Base-by-base conservation (phyloP, 2,329 filamentous ascomycete genomes). In the Tolypocladium ovalisporum region DNA sequence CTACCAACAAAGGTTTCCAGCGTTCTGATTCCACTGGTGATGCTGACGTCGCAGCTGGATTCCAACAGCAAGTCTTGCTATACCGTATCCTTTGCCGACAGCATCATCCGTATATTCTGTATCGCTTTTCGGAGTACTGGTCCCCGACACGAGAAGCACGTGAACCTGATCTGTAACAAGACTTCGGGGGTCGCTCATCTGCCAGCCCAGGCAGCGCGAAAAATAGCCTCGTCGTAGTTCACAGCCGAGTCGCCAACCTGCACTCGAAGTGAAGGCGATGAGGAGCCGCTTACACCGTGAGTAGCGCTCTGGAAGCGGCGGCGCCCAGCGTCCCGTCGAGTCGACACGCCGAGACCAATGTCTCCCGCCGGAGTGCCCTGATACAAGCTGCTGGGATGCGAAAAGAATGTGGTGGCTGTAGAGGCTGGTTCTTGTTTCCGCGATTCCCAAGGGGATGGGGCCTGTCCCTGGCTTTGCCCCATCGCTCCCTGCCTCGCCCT, bases 371-470 rank as follows among this genome's bases (percentile, higher is more conserved):
- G 78, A 6, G 77, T 79, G 37, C 79, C 75, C 44, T 73, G 74
- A 57, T 78, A 80, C 27, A 83, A 62, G 60, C 77, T 81, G 64
- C 79, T 82, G 1, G 72, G 68, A 57, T 80, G 71, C 17, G 79
- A 77, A 60, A 82, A 82, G 8, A 61, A 64, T 17, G 67, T 69
- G 8, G 66, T 59, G 6, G 66, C 64, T 1, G 74, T 73, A 13
- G 66, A 67, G 59, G 57, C 59, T 61, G 60, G 51, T 58, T 57
- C 13, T 52, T 61, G 47, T 57, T 53, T 54, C 60, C 44, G 59
- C 52, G 54, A 53, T 47, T 59, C 60, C 57, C 67, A 66, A n/a
- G 61, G 51, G 8, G 65, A 60, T 1, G 60, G 32, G 40, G 59
- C 55, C 10, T 61, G 59, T 40, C 62, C 63, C 35, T 62, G 60